Conservation (phyloP, 129 eudicot species). For the Heracleum sosnowskyi region DNA sequence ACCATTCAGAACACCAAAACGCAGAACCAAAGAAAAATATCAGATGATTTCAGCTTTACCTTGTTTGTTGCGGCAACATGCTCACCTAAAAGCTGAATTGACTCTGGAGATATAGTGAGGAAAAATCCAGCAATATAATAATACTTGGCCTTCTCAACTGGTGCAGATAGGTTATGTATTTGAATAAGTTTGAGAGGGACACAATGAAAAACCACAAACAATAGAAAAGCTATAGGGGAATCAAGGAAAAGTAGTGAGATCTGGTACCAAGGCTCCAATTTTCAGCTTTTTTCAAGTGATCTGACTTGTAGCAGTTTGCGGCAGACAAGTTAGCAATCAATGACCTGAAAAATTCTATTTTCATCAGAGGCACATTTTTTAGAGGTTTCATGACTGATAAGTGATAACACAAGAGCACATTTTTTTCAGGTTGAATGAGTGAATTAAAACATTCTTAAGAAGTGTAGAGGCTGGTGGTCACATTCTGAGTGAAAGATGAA, state of each 20-base stretch:
- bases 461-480: too few species aligned
- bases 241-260: background rate
- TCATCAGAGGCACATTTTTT: too few species aligned
- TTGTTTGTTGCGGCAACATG: too few species aligned
- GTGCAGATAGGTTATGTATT: slow-evolving; percentile 16
- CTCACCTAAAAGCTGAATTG: slow-evolving; percentile 52
- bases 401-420: too few species aligned
- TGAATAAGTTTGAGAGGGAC: background rate
- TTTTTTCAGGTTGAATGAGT: too few species aligned
- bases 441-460: too few species aligned
- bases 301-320: slow-evolving; percentile 90
- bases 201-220: background rate
- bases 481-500: too few species aligned
- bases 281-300: slow-evolving; percentile 76
- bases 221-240: background rate
- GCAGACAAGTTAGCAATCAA: slow-evolving; percentile 88
- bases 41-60: too few species aligned
- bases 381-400: too few species aligned
- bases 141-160: slow-evolving; percentile 85
- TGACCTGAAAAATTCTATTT: slow-evolving; percentile 42
- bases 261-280: slow-evolving; percentile 82
- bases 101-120: slow-evolving; percentile 88
- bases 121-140: slow-evolving; percentile 88
- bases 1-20: background rate
- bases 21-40: too few species aligned